These are phyloP conservation scores for Scheffersomyces quercinus DNA, from an alignment of 1,139 yeast genomes.

Conservation along the genomic window DNA sequence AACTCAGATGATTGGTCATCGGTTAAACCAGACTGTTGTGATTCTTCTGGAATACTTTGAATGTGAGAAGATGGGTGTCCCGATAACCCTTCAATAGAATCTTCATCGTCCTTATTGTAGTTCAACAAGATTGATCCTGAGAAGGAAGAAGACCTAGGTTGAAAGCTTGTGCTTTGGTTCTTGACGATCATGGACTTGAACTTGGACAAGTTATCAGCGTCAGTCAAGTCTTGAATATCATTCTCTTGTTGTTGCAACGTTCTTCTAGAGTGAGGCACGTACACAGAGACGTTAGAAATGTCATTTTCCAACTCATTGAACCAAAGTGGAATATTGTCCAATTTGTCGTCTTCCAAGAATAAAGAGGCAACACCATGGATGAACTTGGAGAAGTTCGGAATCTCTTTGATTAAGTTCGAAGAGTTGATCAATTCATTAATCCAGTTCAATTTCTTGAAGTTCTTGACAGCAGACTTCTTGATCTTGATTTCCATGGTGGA, in stretches of 20 bases:
- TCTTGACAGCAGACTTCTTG: constrained; percentile 50
- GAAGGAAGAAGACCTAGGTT: constrained; percentile 43
- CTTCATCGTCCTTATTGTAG: constrained; percentile 12
- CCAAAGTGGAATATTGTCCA: constrained; percentile 94
- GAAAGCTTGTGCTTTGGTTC: constrained; percentile 29
- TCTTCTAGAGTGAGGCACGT: constrained; percentile 15
- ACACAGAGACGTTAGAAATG: constrained; percentile 8
- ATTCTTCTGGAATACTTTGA: constrained; percentile 15
- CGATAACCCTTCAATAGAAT: constrained; percentile 11
- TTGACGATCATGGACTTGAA: constrained; percentile 45
- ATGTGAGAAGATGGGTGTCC: constrained; percentile 11
- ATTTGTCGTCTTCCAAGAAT: constrained; percentile 85
- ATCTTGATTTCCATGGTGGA: constrained; percentile 89
- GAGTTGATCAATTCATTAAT: constrained; percentile 81
- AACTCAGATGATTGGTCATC: constrained; percentile 40
- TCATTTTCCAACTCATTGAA: constrained; percentile 77
- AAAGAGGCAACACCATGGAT: constrained; percentile 88
- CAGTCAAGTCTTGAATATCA: constrained; percentile 64
- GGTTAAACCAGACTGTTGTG: constrained; percentile 6
- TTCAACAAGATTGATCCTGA: constrained; percentile 36
- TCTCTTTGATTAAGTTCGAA: constrained; percentile 77
- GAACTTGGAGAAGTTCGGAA: constrained; percentile 87
- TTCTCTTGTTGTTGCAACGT: constrained; percentile 46
- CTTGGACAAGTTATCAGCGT: constrained; percentile 48
- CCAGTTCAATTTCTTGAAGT: constrained; percentile 62